phyloP scores from a whole-genome alignment of 176 grass and related monocot genomes.

The Alopecurus myosuroides region DNA sequence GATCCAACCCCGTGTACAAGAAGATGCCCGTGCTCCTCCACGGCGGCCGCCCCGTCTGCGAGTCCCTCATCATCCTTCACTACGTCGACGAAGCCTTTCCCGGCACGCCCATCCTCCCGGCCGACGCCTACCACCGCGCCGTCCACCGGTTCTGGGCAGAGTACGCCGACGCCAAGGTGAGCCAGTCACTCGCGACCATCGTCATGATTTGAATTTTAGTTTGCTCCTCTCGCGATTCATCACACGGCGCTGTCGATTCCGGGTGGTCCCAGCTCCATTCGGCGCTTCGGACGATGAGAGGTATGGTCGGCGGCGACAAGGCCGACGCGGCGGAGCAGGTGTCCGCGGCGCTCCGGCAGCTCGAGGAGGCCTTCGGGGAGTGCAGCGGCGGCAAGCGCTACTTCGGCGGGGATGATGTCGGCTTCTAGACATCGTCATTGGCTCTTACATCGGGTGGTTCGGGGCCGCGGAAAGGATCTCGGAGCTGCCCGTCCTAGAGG shows the following conservation, averaged over 20 bases:
- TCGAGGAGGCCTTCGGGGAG: not conserved
- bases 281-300: not conserved
- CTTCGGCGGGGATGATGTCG: conserved; percentile 1
- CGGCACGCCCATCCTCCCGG: not conserved
- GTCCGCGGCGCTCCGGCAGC: not conserved
- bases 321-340: not conserved
- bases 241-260: not conserved
- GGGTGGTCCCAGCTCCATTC: not conserved
- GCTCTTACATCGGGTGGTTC: conserved; percentile 39
- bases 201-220: not conserved
- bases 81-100: conserved; percentile 36
- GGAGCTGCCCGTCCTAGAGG: conserved; percentile 9
- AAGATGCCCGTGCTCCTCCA: conserved; percentile 42
- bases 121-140: conserved; percentile 20
- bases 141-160: conserved; percentile 35
- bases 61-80: conserved; percentile 33
- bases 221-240: not conserved
- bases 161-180: conserved; percentile 36
- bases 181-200: not conserved
- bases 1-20: conserved; percentile 41
- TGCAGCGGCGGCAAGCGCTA: not conserved
- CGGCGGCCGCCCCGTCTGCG: conserved; percentile 19
- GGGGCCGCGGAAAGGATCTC: conserved; percentile 25
- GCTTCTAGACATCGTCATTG: conserved; percentile 41
- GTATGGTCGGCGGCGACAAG: not conserved